Conservation (phyloP, 108 stramenopile species). For the Thalassiosira profunda region DNA sequence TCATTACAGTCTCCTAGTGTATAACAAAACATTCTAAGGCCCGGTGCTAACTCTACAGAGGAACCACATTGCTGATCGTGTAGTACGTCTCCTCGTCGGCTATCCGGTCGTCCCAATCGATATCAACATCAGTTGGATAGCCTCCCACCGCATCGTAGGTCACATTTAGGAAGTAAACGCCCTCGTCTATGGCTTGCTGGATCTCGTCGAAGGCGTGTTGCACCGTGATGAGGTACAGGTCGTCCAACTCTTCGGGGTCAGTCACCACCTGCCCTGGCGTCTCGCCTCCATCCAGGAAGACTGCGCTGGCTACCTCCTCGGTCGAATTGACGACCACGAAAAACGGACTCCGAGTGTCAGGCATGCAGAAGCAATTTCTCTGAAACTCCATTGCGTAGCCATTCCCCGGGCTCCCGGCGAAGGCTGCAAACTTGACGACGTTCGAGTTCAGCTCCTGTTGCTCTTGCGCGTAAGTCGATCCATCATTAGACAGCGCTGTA, state of each 20-base stretch:
- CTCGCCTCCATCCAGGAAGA: not conserved
- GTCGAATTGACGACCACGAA: constrained; percentile 1
- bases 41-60: no score
- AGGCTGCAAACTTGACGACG: not conserved
- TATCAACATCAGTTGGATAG: not conserved
- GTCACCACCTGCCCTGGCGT: not conserved
- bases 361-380: not conserved
- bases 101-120: not conserved
- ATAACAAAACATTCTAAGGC: no score
- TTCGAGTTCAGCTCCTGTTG: not conserved
- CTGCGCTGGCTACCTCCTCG: not conserved
- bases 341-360: not conserved
- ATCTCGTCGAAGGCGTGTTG: not conserved
- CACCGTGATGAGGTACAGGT: not conserved
- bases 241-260: not conserved
- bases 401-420: not conserved
- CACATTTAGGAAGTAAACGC: not conserved
- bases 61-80: constrained; percentile 3
- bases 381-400: not conserved
- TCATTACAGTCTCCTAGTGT: no score
- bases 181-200: not conserved
- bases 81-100: not conserved
- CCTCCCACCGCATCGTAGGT: not conserved
- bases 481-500: no score
- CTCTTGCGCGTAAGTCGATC: no score